Conservation (phyloP, 495 filamentous ascomycete genomes). For the Tuber brumale region DNA sequence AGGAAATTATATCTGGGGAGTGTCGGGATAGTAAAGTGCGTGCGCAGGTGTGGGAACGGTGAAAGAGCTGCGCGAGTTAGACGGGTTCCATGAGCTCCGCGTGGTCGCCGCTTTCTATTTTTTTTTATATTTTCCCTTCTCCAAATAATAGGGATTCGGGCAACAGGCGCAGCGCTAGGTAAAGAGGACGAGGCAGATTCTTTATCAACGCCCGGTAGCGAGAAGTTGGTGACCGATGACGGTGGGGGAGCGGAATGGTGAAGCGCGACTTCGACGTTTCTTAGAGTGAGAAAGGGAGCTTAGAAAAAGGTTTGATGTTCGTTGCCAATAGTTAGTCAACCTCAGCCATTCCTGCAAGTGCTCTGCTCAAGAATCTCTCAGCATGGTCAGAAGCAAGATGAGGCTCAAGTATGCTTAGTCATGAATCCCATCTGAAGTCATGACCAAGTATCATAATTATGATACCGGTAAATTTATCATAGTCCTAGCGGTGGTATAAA, state of each 20-base stretch:
- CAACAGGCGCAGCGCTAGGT: neutral
- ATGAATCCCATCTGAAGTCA: neutral
- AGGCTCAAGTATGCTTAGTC: conserved; percentile 26
- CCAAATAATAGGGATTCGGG: neutral
- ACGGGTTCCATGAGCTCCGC: conserved; percentile 27
- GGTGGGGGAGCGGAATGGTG: conserved; percentile 25
- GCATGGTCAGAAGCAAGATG: conserved; percentile 17
- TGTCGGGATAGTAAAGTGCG: conserved; percentile 14
- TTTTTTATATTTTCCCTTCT: neutral
- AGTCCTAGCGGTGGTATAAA: neutral
- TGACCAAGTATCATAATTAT: neutral
- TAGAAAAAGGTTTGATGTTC: conserved; percentile 30
- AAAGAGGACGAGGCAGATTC: conserved; percentile 7
- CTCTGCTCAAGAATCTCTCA: conserved; percentile 20
- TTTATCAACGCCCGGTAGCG: conserved; percentile 28
- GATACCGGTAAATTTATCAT: too few relatives aligned
- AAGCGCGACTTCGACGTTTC: conserved; percentile 36
- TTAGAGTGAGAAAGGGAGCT: conserved; percentile 30
- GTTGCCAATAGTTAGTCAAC: neutral
- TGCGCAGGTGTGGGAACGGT: conserved; percentile 9
- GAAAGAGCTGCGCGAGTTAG: conserved; percentile 28
- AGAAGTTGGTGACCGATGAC: conserved; percentile 29
- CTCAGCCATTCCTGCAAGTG: conserved; percentile 27
- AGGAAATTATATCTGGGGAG: conserved; percentile 56
- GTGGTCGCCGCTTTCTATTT: neutral